phyloP scores from a whole-genome alignment of 768 basidiomycete genomes.

The Pulveroboletus sp. region DNA sequence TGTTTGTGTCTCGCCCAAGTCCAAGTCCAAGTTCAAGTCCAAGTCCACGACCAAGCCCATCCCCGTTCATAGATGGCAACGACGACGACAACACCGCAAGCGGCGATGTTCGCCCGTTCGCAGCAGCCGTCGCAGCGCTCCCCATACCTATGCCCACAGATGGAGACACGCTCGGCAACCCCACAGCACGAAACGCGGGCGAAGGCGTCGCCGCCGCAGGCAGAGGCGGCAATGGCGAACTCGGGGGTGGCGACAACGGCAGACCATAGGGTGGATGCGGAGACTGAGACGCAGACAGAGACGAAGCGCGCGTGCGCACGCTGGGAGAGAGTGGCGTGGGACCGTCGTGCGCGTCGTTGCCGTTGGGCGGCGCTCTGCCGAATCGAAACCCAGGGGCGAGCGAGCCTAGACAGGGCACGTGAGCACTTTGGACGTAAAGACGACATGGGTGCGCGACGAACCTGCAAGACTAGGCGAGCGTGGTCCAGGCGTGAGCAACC shows the following conservation, averaged over 20 bases:
- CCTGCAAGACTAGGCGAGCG: slow-evolving; percentile 25
- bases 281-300: slow-evolving; percentile 1
- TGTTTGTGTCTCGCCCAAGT: too few species aligned
- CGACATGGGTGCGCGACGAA: slow-evolving; percentile 13
- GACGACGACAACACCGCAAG: slow-evolving; percentile 7
- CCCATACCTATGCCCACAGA: too few species aligned
- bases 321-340: too few species aligned
- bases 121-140: slow-evolving; percentile 11
- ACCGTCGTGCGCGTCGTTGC: too few species aligned
- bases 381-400: slow-evolving; percentile 23
- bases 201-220: slow-evolving; percentile 14
- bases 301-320: slow-evolving; percentile 4
- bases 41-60: too few species aligned
- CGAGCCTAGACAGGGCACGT: slow-evolving; percentile 10
- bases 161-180: slow-evolving; percentile 5
- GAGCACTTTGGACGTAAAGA: slow-evolving; percentile 1
- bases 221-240: slow-evolving; percentile 19
- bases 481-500: slow-evolving; percentile 17
- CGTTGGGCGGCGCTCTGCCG: slow-evolving; percentile 1
- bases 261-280: background rate
- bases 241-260: slow-evolving; percentile 25
- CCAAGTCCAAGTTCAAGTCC: too few species aligned
- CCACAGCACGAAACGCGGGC: slow-evolving; percentile 3
- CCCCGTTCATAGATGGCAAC: too few species aligned
- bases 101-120: slow-evolving; percentile 19